Base-by-base conservation (phyloP, 1,139 yeast species). In the Saccharomyces hybrid region DNA sequence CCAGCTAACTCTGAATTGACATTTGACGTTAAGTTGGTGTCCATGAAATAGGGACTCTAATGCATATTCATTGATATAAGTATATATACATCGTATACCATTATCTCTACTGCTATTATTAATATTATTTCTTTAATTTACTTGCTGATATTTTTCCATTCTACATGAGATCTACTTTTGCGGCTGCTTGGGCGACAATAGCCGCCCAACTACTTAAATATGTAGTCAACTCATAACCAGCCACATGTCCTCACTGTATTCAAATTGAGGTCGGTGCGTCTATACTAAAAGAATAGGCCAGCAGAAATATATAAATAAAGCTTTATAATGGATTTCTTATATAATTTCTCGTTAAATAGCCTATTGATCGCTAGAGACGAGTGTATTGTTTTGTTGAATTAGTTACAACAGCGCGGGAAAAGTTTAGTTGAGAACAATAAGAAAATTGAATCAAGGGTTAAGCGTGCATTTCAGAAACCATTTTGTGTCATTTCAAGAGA, bases 1-100 rank as follows among this genome's bases (percentile, higher is more conserved):
- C 99, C 99, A 68, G 88, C 96, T 65, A 91, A 91, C 84, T 87
- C 96, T 58, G 96, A 89, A 76, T 82, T 93, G 73, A 88, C 95
- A 57, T 93, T 93, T 68, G 99, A 93, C 72, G 96, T 93, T 69
- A 93, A 91, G 77, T 83, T 93, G 69, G 93, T 93, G 62, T 83
- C 91, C 61, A 80, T 91, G 72, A 90, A 90, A 81, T 91, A 85
- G 69, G 50, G 42, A 14, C 16, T n/a, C 2, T 13, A 32, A 14
- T 41, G n/a, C 26, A 20, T 38, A 38, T 16, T 16, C 5, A 16
- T 38, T 9, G 44, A 38, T 38, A 38, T 16, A 8, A 8, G 44
- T 38, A 16, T 16, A 9, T 16, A 38, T 9, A 38, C 0, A 14
- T 3, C 9, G 5, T 38, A 38, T 38, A 38, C 44, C 2, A 5